Evolutionary conservation across 495 filamentous ascomycete genomes (phyloP), one percentile per base, ranked within the genome.

Genomic region (Halenospora varia): DNA sequence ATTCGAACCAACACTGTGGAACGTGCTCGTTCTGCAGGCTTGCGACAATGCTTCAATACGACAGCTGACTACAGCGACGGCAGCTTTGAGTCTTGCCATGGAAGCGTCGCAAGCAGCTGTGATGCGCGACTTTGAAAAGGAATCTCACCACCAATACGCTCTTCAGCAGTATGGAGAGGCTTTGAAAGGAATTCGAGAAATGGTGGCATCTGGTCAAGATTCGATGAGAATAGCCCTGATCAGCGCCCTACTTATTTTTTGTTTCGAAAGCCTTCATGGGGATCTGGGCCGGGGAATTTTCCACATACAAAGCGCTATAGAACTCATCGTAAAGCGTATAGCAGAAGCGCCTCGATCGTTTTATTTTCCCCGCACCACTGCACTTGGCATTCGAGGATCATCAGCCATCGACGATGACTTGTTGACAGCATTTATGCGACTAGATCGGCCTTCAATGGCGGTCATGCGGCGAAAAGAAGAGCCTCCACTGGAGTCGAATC

Each of bases 131-230:
- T 25, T 22, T 15, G 46, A 25, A 11, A 52, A 26, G 13, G 49
- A 53, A 19, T 15, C 19, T 2, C 53, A 64, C 29, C 61, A 52
- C 13, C 57, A 60, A 26, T 64, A 61, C 47, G 62, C 57, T 1
- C 47, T 64, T 1, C 57, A 61, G 35, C 15, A 55, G 40, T 64
- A 64, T 39, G 57, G 57, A 19, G 39, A 61, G n/a, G 62, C 62
- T 1, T 44, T 64, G 9, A 56, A 56, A 44, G 48, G 42, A n/a
- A 63, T 63, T 15, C 15, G 53, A 15, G 19, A 50, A 25, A 53
- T 56, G 23, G 48, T 56, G 0, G n/a, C 35, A 17, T 17, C 42
- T 10, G 52, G 42, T 8, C 22, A 58, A 18, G 53, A 59, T 17
- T 48, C 48, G n/a, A 44, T 56, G 1, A 19, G 48, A 19, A 48